phyloP scores from a whole-genome alignment of 768 basidiomycete species.

The Mycena polygramma region DNA sequence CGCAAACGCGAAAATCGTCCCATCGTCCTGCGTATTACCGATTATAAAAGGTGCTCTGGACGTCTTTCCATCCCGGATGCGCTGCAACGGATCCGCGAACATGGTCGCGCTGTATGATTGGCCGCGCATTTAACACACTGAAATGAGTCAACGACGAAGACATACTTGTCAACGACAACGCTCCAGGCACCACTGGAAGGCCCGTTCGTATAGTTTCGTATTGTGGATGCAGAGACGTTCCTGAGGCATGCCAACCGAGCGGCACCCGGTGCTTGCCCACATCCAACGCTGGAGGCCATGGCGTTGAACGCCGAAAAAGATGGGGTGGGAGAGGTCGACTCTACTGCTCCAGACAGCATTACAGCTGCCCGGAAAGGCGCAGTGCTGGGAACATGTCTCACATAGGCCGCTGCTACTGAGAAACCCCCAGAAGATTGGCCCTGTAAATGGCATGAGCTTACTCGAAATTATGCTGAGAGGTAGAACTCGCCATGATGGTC shows the following conservation, averaged over 20 bases:
- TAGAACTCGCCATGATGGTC: slow-evolving; percentile 29
- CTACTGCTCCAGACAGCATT: slow-evolving; percentile 27
- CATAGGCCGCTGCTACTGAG: slow-evolving; percentile 15
- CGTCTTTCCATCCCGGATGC: slow-evolving; percentile 34
- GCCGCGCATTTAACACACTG: not conserved
- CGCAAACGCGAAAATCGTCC: slow-evolving; percentile 26
- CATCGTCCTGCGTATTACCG: slow-evolving; percentile 39
- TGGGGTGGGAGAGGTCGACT: slow-evolving; percentile 2
- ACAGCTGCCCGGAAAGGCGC: slow-evolving; percentile 33
- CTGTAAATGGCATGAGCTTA: not conserved
- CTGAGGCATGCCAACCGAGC: slow-evolving; percentile 41
- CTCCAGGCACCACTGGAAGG: slow-evolving; percentile 22
- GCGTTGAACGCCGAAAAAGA: slow-evolving; percentile 27
- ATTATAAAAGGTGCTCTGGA: slow-evolving; percentile 34
- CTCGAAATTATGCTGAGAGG: too few relatives aligned
- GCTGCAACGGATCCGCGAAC: slow-evolving; percentile 31
- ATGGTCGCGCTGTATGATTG: slow-evolving; percentile 18
- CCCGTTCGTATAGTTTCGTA: slow-evolving; percentile 36
- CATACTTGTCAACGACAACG: slow-evolving; percentile 31
- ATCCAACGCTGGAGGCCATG: slow-evolving; percentile 34
- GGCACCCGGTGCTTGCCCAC: slow-evolving; percentile 38
- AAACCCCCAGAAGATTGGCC: slow-evolving; percentile 28
- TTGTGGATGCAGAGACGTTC: slow-evolving; percentile 37
- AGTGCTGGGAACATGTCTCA: not conserved
- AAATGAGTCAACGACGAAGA: slow-evolving; percentile 2